Conservation (phyloP, 306 rosid genomes). For the Leucaena leucocephala region DNA sequence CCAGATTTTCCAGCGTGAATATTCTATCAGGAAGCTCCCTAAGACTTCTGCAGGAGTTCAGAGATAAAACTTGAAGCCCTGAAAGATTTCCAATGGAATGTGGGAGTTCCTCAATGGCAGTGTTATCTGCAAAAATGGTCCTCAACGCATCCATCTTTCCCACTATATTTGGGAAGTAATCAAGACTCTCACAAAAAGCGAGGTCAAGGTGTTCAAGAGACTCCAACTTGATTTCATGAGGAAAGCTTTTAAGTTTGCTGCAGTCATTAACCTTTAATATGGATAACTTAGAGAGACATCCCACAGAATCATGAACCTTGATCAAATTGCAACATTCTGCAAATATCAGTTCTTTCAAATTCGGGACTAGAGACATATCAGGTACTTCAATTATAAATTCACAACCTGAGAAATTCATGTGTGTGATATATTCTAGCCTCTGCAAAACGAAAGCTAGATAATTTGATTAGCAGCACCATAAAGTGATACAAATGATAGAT, state of each 20-base stretch:
- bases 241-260: not conserved
- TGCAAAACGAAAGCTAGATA: not conserved
- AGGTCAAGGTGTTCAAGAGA: constrained; percentile 24
- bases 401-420: not conserved
- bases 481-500: not conserved
- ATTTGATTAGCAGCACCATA: not conserved
- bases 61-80: not conserved
- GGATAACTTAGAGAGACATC: not conserved
- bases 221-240: not conserved
- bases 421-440: not conserved
- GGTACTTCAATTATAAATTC: constrained; percentile 1
- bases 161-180: constrained; percentile 25
- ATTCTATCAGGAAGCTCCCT: not conserved
- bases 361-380: not conserved
- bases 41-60: not conserved
- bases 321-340: not conserved
- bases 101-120: constrained; percentile 20
- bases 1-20: not conserved
- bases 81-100: constrained; percentile 15
- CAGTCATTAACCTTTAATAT: not conserved
- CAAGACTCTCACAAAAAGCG: not conserved
- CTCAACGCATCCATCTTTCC: constrained; percentile 13
- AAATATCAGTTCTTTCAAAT: not conserved
- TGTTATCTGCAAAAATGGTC: not conserved
- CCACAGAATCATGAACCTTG: not conserved